These are phyloP conservation scores for Stenogyne calaminthoides DNA, from an alignment of 305 asterid species.

Conservation along the genomic window DNA sequence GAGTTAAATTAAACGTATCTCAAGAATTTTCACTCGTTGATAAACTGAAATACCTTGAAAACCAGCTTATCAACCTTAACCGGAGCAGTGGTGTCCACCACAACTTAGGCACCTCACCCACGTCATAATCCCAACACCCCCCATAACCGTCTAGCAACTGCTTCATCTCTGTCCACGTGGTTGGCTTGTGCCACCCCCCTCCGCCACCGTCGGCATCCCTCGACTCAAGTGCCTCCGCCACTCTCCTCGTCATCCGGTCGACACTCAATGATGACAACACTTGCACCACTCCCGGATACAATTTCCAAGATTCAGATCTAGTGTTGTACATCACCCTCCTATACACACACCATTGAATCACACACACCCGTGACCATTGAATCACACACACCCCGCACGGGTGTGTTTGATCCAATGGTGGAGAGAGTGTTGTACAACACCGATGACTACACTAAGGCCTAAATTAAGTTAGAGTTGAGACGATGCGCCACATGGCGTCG, in stretches of 20 bases:
- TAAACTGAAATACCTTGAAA: conserved; percentile 40
- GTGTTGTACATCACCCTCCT: too few species aligned
- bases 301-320: too few species aligned
- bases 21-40: conserved; percentile 19
- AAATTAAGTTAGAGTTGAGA: conserved; percentile 53
- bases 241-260: conserved; percentile 51
- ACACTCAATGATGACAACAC: conserved; percentile 59
- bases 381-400: too few species aligned
- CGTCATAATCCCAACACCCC: conserved; percentile 76
- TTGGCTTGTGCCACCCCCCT: conserved; percentile 66
- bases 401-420: too few species aligned
- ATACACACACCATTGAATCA: too few species aligned
- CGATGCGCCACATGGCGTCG: conserved; percentile 57
- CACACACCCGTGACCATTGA: too few species aligned
- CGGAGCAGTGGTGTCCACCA: conserved; percentile 59
- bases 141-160: conserved; percentile 54
- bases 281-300: conserved; percentile 34
- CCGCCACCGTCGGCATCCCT: conserved; percentile 41
- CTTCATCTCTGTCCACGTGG: conserved; percentile 68
- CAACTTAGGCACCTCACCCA: conserved; percentile 55
- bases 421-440: too few species aligned
- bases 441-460: conserved; percentile 59
- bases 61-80: conserved; percentile 41
- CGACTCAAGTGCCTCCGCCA: conserved; percentile 66
- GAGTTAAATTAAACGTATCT: too few species aligned